Base-by-base conservation (phyloP, 352 stramenopile species). In the Aphanomyces invadans region DNA sequence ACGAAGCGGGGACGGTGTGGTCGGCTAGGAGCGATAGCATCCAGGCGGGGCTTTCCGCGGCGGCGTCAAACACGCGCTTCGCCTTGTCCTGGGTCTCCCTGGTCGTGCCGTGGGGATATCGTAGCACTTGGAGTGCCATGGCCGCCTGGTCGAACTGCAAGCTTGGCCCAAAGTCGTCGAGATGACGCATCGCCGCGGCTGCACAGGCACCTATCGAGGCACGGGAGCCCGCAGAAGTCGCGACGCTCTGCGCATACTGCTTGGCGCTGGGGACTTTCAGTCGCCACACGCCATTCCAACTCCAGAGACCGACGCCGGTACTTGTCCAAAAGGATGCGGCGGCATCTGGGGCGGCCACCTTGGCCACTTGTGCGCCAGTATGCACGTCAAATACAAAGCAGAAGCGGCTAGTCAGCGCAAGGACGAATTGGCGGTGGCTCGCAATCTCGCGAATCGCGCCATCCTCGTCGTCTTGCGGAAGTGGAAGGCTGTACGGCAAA, bases 91-190 rank as follows among this genome's bases (percentile, higher is more conserved):
- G 56, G 29, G 48, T 62, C 33, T 46, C 46, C 19, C 65, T 70
- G 21, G 70, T 39, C 10, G 66, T 65, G 5, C 28, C 57, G 36
- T 38, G 25, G 10, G 65, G 52, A 12, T 71, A 71, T 51, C 86
- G 71, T 23, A 93, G 69, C 28, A 87, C 64, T 52, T 89, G 81
- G 1, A 95, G 75, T 2, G 80, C 81, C 31, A 85, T 78, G 1
- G 73, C 68, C 21, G 84, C 78, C 12, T 80, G 71, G 49, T 89
- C 83, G 38, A 90, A 80, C 51, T 77, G 72, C 4, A 78, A 74
- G 25, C 64, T 81, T 52, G 68, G 64, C 25, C 83, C 81, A 60
- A 90, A 87, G 68, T 76, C 60, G 10, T 77, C 77, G 10, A 83
- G 69, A 9, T 70, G 54, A n/a, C 70, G 26, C 46, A 86, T 81